Percentiles rank a stretch among this genome's conserved stretches.
Evolutionary conservation across 352 stramenopile species (phyloP).

Genomic region (Pythium grandisporangium): DNA sequence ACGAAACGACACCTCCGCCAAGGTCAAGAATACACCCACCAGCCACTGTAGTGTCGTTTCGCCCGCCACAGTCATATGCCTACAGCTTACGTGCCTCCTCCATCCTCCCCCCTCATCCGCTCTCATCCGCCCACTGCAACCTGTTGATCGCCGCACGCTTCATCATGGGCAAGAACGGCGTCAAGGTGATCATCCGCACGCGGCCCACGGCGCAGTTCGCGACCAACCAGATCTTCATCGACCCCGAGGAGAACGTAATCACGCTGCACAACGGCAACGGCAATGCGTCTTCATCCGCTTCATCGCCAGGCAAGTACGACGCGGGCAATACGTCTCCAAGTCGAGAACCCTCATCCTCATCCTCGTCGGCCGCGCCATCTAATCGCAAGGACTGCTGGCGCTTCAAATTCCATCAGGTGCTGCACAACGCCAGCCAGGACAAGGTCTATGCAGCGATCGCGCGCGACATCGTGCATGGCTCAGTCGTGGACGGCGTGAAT

Average conservation of each 20-base stretch:
- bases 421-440: slow-evolving; percentile 88
- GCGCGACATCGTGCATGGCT: slow-evolving; percentile 82
- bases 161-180: slow-evolving; percentile 44
- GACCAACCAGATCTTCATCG: slow-evolving; percentile 67
- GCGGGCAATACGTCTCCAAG: slow-evolving; percentile 4
- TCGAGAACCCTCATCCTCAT: not conserved
- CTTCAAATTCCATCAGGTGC: slow-evolving; percentile 90
- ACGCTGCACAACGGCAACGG: slow-evolving; percentile 26
- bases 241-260: slow-evolving; percentile 68
- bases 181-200: slow-evolving; percentile 83
- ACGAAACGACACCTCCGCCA: no score
- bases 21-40: no score
- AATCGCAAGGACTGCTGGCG: slow-evolving; percentile 81
- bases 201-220: slow-evolving; percentile 71
- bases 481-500: slow-evolving; percentile 83
- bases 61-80: no score
- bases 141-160: not conserved
- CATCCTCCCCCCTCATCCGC: no score
- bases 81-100: no score
- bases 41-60: no score
- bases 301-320: slow-evolving; percentile 21
- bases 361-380: slow-evolving; percentile 22
- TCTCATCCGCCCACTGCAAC: no score
- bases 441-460: slow-evolving; percentile 88
- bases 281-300: no score